A percentile compares a stretch with the other conserved stretches of the same genome.
These are phyloP conservation scores for Dryas integrifolia DNA, from an alignment of 331 rosid genomes.

Conservation along the genomic window DNA sequence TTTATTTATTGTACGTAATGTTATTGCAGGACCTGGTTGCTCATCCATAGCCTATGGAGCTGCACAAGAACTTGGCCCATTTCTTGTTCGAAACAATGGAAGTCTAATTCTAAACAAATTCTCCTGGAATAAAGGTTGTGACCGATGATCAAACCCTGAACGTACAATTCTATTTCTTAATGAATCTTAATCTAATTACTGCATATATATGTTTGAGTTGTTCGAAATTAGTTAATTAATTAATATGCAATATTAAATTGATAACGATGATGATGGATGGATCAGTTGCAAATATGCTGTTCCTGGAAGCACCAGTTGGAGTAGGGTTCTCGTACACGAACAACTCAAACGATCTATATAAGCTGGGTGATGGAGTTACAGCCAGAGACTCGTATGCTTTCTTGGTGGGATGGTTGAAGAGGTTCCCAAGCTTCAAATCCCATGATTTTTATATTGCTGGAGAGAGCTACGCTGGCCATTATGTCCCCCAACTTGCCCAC, in stretches of 20 bases:
- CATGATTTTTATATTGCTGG: conserved; percentile 56
- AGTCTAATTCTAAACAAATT: conserved; percentile 39
- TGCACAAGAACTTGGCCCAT: conserved; percentile 66
- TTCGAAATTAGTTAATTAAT: no score
- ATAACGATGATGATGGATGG: not conserved
- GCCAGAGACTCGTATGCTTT: conserved; percentile 52
- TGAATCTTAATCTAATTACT: no score
- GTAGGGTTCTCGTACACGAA: conserved; percentile 67
- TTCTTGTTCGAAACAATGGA: conserved; percentile 43
- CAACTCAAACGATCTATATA: conserved; percentile 39
- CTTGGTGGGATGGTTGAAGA: conserved; percentile 54
- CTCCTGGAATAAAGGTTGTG: conserved; percentile 60
- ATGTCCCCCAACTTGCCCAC: conserved; percentile 66
- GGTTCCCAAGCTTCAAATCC: conserved; percentile 48
- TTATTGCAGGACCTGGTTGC: conserved; percentile 57
- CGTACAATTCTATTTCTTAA: no score
- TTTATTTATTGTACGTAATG: not conserved
- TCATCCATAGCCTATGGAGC: conserved; percentile 65
- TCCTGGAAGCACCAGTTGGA: conserved; percentile 66
- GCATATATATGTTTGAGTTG: no score
- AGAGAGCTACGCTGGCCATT: conserved; percentile 70
- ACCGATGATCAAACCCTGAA: no score
- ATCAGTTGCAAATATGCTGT: conserved; percentile 55
- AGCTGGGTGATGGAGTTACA: conserved; percentile 51
- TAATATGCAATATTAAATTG: not conserved